These are phyloP conservation scores for Populus alba DNA, from an alignment of 345 rosid genomes.

Conservation along the genomic window DNA sequence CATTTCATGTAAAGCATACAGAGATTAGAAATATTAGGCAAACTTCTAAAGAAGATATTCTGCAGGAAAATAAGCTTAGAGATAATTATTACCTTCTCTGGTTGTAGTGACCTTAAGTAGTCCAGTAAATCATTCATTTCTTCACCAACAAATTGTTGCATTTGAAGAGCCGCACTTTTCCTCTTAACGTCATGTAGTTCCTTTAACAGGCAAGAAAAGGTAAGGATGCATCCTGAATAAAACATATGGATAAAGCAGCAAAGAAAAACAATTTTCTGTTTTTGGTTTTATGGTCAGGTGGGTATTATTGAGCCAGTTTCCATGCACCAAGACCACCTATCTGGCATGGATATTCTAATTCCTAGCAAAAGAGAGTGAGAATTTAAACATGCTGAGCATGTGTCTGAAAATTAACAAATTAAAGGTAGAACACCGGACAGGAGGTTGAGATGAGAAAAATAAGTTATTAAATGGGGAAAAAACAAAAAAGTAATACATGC, in stretches of 20 bases:
- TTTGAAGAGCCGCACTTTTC: slow-evolving; percentile 89
- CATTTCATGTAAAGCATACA: slow-evolving; percentile 3
- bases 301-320: neutral
- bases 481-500: neutral
- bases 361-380: neutral
- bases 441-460: neutral
- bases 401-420: neutral
- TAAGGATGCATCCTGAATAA: slow-evolving; percentile 9
- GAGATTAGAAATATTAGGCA: neutral
- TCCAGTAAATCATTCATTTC: slow-evolving; percentile 95
- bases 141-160: slow-evolving; percentile 99
- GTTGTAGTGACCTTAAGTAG: slow-evolving; percentile 86
- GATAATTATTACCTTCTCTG: slow-evolving; percentile 68
- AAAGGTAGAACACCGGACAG: neutral
- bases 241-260: neutral
- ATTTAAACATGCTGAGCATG: neutral
- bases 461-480: neutral
- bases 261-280: neutral
- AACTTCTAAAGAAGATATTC: neutral
- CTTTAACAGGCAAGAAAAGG: slow-evolving; percentile 36
- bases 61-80: slow-evolving; percentile 4
- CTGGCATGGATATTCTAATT: neutral
- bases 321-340: neutral
- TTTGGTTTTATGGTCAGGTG: neutral
- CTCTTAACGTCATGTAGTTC: slow-evolving; percentile 78